Conservation (phyloP, 768 basidiomycete genomes). For the Amyloporia xantha region DNA sequence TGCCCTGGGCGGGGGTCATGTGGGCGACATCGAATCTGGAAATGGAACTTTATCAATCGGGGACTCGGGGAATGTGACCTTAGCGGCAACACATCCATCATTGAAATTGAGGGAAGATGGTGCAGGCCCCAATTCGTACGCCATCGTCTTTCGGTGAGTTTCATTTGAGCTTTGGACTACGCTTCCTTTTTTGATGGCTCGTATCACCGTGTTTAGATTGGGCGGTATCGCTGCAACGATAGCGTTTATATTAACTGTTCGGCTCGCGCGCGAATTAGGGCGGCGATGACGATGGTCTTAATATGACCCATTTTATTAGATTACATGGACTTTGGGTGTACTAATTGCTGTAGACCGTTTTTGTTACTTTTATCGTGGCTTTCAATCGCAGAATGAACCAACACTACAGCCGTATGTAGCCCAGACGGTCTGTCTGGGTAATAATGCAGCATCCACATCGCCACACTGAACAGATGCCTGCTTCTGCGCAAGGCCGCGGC, state of each 20-base stretch:
- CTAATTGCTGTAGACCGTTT: background rate
- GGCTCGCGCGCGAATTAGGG: constrained; percentile 46
- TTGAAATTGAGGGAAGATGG: constrained; percentile 4
- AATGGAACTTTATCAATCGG: background rate
- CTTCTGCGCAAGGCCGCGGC: too few species aligned
- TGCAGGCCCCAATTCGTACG: constrained; percentile 55
- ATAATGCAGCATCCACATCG: too few species aligned
- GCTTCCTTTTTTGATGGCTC: background rate
- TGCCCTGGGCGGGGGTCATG: constrained; percentile 5
- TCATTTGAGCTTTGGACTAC: background rate
- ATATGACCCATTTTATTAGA: background rate
- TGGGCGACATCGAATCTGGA: background rate
- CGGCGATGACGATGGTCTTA: constrained; percentile 25
- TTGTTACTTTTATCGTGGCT: too few species aligned
- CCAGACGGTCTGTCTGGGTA: too few species aligned
- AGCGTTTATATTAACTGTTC: constrained; percentile 48
- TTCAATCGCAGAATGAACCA: too few species aligned
- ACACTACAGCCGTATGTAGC: too few species aligned
- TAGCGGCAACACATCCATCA: too few species aligned
- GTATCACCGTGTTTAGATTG: constrained; percentile 30
- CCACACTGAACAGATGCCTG: too few species aligned
- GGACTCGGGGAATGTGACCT: background rate
- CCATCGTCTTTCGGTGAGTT: constrained; percentile 71
- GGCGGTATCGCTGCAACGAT: constrained; percentile 50
- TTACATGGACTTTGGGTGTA: background rate